phyloP scores from a whole-genome alignment of 75 land plant species.

The Pinus tabuliformis region DNA sequence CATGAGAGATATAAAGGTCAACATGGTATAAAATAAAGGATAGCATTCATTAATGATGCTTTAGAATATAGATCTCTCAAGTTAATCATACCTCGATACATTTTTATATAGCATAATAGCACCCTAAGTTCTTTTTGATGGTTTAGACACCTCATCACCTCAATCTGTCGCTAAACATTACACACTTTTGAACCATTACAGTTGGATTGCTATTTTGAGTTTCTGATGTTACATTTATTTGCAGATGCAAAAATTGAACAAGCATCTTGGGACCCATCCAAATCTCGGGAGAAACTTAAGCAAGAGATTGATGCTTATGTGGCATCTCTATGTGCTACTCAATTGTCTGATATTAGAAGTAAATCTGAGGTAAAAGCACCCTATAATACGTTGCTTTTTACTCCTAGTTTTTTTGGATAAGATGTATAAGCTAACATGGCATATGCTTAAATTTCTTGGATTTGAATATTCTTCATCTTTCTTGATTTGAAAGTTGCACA shows the following conservation, averaged over 20 bases:
- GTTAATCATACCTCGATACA: too few relatives aligned
- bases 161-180: too few relatives aligned
- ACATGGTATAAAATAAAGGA: too few relatives aligned
- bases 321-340: constrained; percentile 42
- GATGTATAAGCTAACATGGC: not conserved
- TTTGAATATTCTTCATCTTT: not conserved
- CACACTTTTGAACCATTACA: too few relatives aligned
- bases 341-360: constrained; percentile 52
- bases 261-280: constrained; percentile 76
- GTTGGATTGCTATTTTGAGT: not conserved
- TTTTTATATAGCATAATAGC: too few relatives aligned
- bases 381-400: not conserved
- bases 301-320: constrained; percentile 79
- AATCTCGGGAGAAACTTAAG: constrained; percentile 65
- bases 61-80: too few relatives aligned
- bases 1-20: too few relatives aligned
- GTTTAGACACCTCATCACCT: too few relatives aligned
- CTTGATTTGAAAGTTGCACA: not conserved
- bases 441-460: not conserved
- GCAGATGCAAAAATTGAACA: constrained; percentile 66
- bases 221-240: constrained; percentile 1
- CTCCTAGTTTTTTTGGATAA: not conserved
- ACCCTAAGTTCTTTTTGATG: too few relatives aligned
- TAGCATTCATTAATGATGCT: not conserved
- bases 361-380: constrained; percentile 50